Base-by-base conservation (phyloP, 202 grass and related monocot genomes). In the Miscanthus sacchariflorus region DNA sequence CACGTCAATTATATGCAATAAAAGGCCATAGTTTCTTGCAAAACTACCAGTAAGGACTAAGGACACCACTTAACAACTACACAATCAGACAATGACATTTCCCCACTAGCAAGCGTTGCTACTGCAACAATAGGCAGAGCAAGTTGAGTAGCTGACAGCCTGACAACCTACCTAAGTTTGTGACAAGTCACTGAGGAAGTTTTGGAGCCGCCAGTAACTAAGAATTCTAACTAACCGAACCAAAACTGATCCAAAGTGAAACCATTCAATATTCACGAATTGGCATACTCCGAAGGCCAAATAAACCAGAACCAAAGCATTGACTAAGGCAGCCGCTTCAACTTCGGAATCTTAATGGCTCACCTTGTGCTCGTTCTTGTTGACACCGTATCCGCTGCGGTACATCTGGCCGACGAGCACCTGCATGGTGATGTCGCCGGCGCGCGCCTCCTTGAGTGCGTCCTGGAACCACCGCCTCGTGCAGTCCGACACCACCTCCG, bases 321-420 rank as follows among this genome's bases (percentile, higher is more conserved):
- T 45, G 8, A 79, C 6, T 68, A 83, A 76, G 12, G 40, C 14
- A 17, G 8, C 18, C 39, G 54, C 35, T 72, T 85, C 61, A 5
- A 80, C 79, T 70, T 28, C 28, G 46, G 5, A 89, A 69, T 80
- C 59, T 49, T 73, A 21, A 35, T 48, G 25, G 27, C 40, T 85
- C 85, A 96, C 94, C 94, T 92, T 96, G 64, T 96, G 79, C 70
- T 96, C 94, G 79, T 92, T 96, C 80, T 88, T 91, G 39, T 77
- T 86, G 58, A 93, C 88, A 72, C 94, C 94, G 40, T 96, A 96
- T 42, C 91, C 97, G 45, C 49, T 92, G 70, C 92, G 97, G 78
- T 97, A 99, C 97, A 99, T 99, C 94, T 99, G 97, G 49, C 97
- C 97, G 15, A 99, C 94, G 52, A 99, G 89, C 64, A 99, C 94